These are phyloP conservation scores for Sugiyamaella novakii DNA, from an alignment of 1,139 yeast species.

Conservation along the genomic window DNA sequence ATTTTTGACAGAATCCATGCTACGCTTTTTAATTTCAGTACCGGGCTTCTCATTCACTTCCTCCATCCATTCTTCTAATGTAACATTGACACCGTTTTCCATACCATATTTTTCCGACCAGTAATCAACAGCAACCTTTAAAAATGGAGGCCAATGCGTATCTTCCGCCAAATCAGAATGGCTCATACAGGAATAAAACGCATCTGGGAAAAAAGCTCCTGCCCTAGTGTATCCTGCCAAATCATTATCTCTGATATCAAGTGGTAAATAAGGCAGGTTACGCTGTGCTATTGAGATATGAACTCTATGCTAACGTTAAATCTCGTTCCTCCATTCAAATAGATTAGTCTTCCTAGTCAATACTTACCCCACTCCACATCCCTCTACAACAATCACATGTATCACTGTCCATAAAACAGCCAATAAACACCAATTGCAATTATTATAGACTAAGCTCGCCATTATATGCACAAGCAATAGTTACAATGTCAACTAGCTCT, in stretches of 20 bases:
- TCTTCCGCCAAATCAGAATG: constrained; percentile 55
- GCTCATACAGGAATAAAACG: constrained; percentile 58
- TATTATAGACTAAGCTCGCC: neutral
- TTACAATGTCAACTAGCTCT: neutral
- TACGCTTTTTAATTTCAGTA: neutral
- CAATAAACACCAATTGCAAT: neutral
- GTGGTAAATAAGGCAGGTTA: constrained; percentile 38
- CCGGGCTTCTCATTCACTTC: neutral
- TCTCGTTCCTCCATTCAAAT: too few relatives aligned
- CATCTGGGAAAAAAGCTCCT: constrained; percentile 66
- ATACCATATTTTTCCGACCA: constrained; percentile 42
- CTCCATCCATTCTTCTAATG: neutral
- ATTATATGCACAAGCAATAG: constrained; percentile 6
- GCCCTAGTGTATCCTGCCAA: constrained; percentile 41
- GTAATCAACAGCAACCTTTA: constrained; percentile 47
- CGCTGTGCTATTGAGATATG: constrained; percentile 50
- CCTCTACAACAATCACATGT: constrained; percentile 16
- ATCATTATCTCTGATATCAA: constrained; percentile 31
- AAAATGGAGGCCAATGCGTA: constrained; percentile 67
- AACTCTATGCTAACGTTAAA: too few relatives aligned
- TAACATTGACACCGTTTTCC: neutral
- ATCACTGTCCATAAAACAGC: constrained; percentile 37
- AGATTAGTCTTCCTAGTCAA: too few relatives aligned
- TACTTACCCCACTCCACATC: constrained; percentile 20
- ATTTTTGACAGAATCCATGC: neutral